Conservation (phyloP, 495 filamentous ascomycete species). For the Podospora pseudopauciseta region DNA sequence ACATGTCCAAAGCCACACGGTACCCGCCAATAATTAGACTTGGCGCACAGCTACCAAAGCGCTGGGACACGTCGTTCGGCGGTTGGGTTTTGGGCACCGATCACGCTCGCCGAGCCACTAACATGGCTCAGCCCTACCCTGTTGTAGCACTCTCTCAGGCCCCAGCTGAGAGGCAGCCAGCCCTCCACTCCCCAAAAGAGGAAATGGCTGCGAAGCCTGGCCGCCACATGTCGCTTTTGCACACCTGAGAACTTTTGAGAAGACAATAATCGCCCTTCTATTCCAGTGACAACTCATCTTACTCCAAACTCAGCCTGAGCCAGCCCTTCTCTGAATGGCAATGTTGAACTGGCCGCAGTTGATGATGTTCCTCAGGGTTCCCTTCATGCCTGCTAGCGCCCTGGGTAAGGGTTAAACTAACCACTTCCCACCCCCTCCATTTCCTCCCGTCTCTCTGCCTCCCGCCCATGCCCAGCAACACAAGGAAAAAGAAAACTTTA, state of each 20-base stretch:
- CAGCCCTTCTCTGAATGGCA: not conserved
- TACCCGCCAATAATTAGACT: not conserved
- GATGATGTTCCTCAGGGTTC: too few species aligned
- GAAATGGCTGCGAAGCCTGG: constrained; percentile 3
- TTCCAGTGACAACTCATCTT: not conserved
- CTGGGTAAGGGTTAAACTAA: not conserved
- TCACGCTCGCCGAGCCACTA: not conserved
- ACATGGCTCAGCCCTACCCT: not conserved
- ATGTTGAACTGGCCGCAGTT: not conserved
- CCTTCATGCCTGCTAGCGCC: not conserved
- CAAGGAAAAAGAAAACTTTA: not conserved
- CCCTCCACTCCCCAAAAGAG: constrained; percentile 1
- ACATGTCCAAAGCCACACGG: not conserved
- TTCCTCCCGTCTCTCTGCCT: not conserved
- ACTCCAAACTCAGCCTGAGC: not conserved
- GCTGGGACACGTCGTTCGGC: not conserved
- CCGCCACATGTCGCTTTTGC: constrained; percentile 1
- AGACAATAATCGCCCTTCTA: not conserved
- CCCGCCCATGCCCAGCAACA: too few species aligned
- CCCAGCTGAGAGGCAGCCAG: not conserved
- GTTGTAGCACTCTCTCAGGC: not conserved
- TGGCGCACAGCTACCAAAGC: constrained; percentile 1
- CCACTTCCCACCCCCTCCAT: not conserved
- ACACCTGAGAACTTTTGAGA: not conserved
- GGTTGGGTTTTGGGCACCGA: not conserved